phyloP scores from a whole-genome alignment of 1,284 basidiomycete genomes.

The Malassezia obtusa region DNA sequence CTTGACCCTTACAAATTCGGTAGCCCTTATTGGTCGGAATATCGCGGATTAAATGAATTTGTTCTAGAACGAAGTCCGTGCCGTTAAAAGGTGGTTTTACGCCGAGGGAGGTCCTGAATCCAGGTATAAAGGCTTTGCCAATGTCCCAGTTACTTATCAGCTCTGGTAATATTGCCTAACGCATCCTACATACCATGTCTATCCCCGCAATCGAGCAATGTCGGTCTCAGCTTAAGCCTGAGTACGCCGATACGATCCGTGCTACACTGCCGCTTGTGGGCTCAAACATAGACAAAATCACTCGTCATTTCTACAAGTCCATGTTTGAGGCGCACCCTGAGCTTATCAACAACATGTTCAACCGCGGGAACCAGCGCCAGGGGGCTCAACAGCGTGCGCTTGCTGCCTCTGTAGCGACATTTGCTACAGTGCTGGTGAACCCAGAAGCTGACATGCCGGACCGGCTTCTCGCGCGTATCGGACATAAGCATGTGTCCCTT shows the following conservation, averaged over 20 bases:
- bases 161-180: too few species aligned
- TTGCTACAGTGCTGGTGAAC: constrained; percentile 8
- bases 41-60: too few species aligned
- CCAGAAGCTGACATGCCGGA: background rate
- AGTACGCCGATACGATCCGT: constrained; percentile 9
- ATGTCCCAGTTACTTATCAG: too few species aligned
- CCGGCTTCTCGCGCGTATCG: constrained; percentile 6
- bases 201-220: background rate
- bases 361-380: constrained; percentile 11
- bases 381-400: constrained; percentile 13
- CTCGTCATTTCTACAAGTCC: constrained; percentile 4
- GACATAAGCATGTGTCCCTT: constrained; percentile 12
- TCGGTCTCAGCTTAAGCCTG: background rate
- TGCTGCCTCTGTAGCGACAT: constrained; percentile 9
- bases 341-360: constrained; percentile 4
- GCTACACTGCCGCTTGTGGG: constrained; percentile 11
- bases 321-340: constrained; percentile 11
- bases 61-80: too few species aligned
- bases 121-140: too few species aligned
- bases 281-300: constrained; percentile 5
- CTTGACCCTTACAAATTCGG: too few species aligned
- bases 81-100: too few species aligned
- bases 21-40: too few species aligned
- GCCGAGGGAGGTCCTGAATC: too few species aligned
- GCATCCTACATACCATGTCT: background rate